Base-by-base conservation (phyloP, 1,139 yeast genomes). In the Taphrina pruni region DNA sequence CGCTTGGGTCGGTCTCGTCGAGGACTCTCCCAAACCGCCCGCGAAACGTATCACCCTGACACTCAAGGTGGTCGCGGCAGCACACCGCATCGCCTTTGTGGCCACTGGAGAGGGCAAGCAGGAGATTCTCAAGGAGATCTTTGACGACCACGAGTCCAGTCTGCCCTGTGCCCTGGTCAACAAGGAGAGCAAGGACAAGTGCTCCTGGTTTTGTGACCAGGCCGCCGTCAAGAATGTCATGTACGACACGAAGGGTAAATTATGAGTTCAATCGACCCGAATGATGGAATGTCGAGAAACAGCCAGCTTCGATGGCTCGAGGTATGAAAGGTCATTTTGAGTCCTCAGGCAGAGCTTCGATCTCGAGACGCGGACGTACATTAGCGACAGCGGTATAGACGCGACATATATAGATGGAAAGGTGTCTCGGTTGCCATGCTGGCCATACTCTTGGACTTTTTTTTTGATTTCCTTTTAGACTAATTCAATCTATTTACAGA, bases 111-210 rank as follows among this genome's bases (percentile, higher is more conserved):
- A 97, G 74, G 87, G 95, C 65, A 94, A 94, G 80, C 97, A 97
- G 6, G 97, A 97, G 6, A 88, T 94, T 70, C 86, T 94, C 78
- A 88, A 92, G 78, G 90, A 89, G 6, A 94, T 94, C 70, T 90
- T 94, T 94, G 98, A 94, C 80, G 86, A 97, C 76, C 97, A 98
- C 3, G 99, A 94, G 76, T 92, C 92, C 80, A 97, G 97, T 0
- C 84, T 94, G 73, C 99, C 99, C 35, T 89, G 96, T 72, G 88
- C 96, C 71, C 88, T 94, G 70, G 97, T 94, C 72, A 93, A 93
- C 78, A 98, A 92, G 79, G 91, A 92, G 46, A 97, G 97, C 36
- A 97, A 97, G 1, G 98, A 98, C 43, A 89, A 89, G 80, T 97
- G 94, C 9, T 86, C 94, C 20, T 94, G 99, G 99, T 94, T 94